Evolutionary conservation across 1,139 yeast genomes (phyloP).

Genomic region (Taphrina deformans): DNA sequence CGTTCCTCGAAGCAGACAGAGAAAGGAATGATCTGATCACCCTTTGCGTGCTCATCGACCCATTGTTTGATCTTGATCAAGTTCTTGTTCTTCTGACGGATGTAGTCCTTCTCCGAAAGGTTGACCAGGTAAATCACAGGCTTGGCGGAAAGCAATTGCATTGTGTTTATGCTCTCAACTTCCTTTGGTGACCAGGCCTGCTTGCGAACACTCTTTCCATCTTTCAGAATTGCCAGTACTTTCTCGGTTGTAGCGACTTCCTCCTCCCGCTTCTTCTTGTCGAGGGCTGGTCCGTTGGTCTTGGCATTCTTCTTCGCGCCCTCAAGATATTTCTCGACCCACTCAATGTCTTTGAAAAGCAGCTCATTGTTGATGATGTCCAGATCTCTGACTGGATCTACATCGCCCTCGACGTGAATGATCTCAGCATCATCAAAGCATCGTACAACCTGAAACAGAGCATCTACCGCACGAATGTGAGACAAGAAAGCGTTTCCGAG

Average conservation of each 20-base stretch:
- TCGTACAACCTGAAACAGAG: constrained; percentile 96
- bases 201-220: constrained; percentile 78
- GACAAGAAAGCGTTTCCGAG: constrained; percentile 97
- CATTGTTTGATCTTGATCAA: constrained; percentile 89
- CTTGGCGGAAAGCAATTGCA: constrained; percentile 84
- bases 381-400: constrained; percentile 91
- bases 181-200: constrained; percentile 87
- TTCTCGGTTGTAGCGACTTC: constrained; percentile 79
- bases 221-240: constrained; percentile 72
- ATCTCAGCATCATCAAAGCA: constrained; percentile 98
- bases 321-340: constrained; percentile 86
- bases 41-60: constrained; percentile 92
- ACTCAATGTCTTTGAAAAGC: constrained; percentile 94
- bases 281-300: constrained; percentile 94
- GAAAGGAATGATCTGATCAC: constrained; percentile 91
- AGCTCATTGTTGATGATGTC: constrained; percentile 89
- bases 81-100: constrained; percentile 97
- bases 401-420: constrained; percentile 97
- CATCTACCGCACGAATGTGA: constrained; percentile 96
- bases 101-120: constrained; percentile 88
- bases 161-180: constrained; percentile 81
- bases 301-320: constrained; percentile 79
- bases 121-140: constrained; percentile 94
- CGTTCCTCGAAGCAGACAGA: constrained; percentile 92
- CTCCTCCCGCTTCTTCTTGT: constrained; percentile 91